These are phyloP conservation scores for Pilaira anomala DNA, from an alignment of 192 early-diverging fungal species.

Conservation along the genomic window DNA sequence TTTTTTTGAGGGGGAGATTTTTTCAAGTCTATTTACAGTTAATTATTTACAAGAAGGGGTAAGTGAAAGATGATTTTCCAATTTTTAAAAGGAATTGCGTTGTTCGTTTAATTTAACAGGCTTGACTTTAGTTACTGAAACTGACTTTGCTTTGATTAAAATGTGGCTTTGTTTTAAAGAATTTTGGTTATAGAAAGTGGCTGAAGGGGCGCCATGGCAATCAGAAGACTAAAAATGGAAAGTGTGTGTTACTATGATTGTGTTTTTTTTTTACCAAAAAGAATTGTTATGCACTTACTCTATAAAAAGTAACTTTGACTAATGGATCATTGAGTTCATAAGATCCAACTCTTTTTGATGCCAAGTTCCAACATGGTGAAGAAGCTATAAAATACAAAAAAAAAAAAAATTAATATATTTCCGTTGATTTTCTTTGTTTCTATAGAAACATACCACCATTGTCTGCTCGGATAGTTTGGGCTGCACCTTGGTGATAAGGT, in stretches of 20 bases:
- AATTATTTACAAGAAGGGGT: no score
- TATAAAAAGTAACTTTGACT: conserved; percentile 18
- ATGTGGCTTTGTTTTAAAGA: not conserved
- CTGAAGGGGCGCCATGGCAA: conserved; percentile 15
- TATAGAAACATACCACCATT: conserved; percentile 15
- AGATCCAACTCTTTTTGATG: conserved; percentile 10
- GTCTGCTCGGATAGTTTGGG: not conserved
- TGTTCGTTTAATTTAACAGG: conserved; percentile 6
- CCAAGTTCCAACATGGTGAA: conserved; percentile 15
- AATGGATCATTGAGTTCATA: conserved; percentile 12
- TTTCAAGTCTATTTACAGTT: no score
- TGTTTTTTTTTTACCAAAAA: not conserved
- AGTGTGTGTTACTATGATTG: not conserved
- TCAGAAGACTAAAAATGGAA: conserved; percentile 11
- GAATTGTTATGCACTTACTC: conserved; percentile 4
- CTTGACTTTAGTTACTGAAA: conserved; percentile 10
- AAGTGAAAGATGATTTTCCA: not conserved
- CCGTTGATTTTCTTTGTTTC: not conserved
- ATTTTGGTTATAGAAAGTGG: not conserved
- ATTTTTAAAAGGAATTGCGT: not conserved
- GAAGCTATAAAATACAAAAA: not conserved
- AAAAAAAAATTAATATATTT: no score
- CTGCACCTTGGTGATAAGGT: conserved; percentile 7
- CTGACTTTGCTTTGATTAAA: conserved; percentile 9
- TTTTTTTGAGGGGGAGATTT: no score